phyloP scores from a whole-genome alignment of 1,284 basidiomycete species.

The Tylopilus orsonianus region DNA sequence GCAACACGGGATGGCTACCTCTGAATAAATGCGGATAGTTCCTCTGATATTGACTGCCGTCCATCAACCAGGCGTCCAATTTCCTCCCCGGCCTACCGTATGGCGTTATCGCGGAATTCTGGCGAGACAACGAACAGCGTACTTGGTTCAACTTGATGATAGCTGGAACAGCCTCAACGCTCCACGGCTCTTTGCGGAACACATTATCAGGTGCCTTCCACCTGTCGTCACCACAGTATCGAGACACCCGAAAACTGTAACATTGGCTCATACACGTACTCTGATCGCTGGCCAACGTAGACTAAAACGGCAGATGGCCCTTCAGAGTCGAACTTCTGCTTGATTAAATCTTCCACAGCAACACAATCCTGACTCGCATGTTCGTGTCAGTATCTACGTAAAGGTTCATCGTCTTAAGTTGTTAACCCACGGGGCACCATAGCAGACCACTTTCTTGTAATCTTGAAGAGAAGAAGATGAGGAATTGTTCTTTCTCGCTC shows the following conservation, averaged over 20 bases:
- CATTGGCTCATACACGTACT: conserved; percentile 47
- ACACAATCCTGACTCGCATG: conserved; percentile 61
- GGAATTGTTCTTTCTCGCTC: conserved; percentile 46
- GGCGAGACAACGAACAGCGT: conserved; percentile 32
- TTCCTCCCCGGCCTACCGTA: conserved; percentile 47
- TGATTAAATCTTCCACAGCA: conserved; percentile 61
- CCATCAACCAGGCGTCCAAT: conserved; percentile 59
- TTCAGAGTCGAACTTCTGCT: conserved; percentile 51
- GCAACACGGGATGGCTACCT: conserved; percentile 16
- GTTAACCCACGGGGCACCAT: conserved; percentile 65
- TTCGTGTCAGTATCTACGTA: conserved; percentile 7
- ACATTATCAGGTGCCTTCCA: conserved; percentile 67
- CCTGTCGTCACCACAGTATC: conserved; percentile 38
- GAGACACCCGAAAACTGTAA: neutral
- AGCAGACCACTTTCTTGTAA: conserved; percentile 43
- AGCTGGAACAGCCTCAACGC: conserved; percentile 67
- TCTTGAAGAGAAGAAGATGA: conserved; percentile 68
- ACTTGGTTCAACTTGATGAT: conserved; percentile 70
- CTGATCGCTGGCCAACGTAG: conserved; percentile 68
- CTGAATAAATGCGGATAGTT: conserved; percentile 24
- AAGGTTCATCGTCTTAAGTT: neutral
- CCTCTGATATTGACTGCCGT: conserved; percentile 31
- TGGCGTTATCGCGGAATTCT: conserved; percentile 2
- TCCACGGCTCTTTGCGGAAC: conserved; percentile 67
- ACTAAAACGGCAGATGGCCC: conserved; percentile 65